Conservation (phyloP, 192 early-diverging fungal species). For the Phycomyces nitens region DNA sequence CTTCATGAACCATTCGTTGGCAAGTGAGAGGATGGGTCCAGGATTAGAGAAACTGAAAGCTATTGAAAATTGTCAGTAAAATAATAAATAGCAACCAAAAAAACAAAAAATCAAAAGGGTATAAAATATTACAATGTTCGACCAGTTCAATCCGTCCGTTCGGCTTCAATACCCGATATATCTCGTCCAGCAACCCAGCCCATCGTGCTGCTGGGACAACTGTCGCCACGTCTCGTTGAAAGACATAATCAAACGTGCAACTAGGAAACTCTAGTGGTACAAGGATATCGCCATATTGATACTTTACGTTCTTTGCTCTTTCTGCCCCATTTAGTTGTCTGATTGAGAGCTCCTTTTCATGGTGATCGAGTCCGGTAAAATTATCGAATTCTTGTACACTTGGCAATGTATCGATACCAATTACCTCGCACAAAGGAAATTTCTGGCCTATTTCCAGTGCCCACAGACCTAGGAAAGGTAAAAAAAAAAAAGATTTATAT, state of each 20-base stretch:
- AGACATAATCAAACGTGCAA: conserved; percentile 26
- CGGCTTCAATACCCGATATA: conserved; percentile 45
- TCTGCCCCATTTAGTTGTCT: conserved; percentile 1
- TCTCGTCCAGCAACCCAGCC: conserved; percentile 27
- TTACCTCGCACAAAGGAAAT: conserved; percentile 18
- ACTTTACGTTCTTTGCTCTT: conserved; percentile 14
- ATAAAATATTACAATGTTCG: conserved; percentile 29
- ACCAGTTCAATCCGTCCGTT: conserved; percentile 47
- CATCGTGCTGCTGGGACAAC: conserved; percentile 19
- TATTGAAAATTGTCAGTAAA: no score
- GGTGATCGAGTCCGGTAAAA: neutral
- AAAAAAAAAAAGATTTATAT: neutral
- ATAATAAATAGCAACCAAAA: neutral
- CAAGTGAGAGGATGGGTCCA: conserved; percentile 23
- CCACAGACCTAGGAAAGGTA: conserved; percentile 22
- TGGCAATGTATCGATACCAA: conserved; percentile 18
- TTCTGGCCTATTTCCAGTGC: conserved; percentile 21
- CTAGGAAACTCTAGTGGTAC: conserved; percentile 24
- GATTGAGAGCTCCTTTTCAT: neutral
- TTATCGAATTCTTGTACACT: neutral
- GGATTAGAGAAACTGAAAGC: conserved; percentile 19
- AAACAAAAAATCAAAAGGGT: neutral
- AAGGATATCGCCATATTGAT: conserved; percentile 30
- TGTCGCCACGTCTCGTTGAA: conserved; percentile 16
- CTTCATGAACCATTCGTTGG: conserved; percentile 27